A percentile compares a stretch with the other conserved stretches of the same genome.
phyloP scores from a whole-genome alignment of 805 yeast species.

The Torulaspora indica region DNA sequence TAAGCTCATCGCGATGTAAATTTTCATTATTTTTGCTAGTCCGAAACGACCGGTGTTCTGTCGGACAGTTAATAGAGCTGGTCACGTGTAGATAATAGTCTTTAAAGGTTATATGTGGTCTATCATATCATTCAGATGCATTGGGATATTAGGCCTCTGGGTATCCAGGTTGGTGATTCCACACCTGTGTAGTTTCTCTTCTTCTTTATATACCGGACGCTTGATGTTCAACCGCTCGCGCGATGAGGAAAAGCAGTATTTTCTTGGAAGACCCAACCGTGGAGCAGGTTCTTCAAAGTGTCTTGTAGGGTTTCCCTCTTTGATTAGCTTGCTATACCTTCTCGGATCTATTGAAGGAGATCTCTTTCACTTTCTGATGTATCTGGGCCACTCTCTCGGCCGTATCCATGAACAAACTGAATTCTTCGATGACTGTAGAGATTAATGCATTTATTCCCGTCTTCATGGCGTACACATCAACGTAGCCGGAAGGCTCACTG shows the following conservation, averaged over 20 bases:
- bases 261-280: too few relatives aligned
- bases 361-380: slow-evolving; percentile 48
- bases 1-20: slow-evolving; percentile 8
- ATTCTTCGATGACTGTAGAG: slow-evolving; percentile 62
- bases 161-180: neutral
- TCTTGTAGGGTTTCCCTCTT: too few relatives aligned
- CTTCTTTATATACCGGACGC: too few relatives aligned
- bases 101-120: neutral
- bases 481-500: slow-evolving; percentile 14
- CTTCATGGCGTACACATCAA: slow-evolving; percentile 25
- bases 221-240: too few relatives aligned
- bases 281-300: neutral
- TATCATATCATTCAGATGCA: neutral
- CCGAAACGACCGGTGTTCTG: neutral
- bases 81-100: neutral
- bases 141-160: neutral
- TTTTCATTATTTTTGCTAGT: neutral
- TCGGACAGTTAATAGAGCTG: slow-evolving; percentile 1
- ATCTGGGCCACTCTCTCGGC: slow-evolving; percentile 70
- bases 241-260: too few relatives aligned
- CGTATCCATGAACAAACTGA: slow-evolving; percentile 64
- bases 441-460: slow-evolving; percentile 47
- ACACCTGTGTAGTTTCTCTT: neutral
- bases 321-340: neutral
- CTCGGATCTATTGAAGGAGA: slow-evolving; percentile 10